Percentiles rank a stretch among this genome's conserved stretches.
Conservation (phyloP, 257 asterid genomes). For the Eustoma russellianum region DNA sequence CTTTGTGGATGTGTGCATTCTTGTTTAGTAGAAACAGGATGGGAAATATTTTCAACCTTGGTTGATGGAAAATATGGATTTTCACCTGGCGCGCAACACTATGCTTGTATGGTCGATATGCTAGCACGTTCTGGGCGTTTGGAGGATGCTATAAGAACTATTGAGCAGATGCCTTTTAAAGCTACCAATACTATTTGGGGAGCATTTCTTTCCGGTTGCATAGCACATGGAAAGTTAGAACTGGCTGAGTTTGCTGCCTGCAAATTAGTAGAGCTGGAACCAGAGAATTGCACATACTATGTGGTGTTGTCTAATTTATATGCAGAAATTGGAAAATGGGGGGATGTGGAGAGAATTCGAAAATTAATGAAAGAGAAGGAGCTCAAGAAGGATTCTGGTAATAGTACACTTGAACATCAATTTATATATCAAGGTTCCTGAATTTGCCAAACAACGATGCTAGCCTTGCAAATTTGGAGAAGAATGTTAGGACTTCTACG, state of each 20-base stretch:
- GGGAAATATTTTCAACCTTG: conserved; percentile 40
- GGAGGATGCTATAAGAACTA: conserved; percentile 40
- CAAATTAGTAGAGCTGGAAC: conserved; percentile 62
- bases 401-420: conserved; percentile 30
- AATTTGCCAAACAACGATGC: neutral
- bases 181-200: conserved; percentile 61
- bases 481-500: no score
- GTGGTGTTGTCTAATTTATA: conserved; percentile 47
- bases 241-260: conserved; percentile 54
- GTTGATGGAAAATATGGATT: conserved; percentile 35
- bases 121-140: conserved; percentile 36
- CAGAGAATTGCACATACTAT: conserved; percentile 34
- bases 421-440: conserved; percentile 2
- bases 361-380: conserved; percentile 40
- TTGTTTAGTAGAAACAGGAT: conserved; percentile 33
- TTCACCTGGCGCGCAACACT: conserved; percentile 50
- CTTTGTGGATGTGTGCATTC: conserved; percentile 62
- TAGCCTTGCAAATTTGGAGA: conserved; percentile 8
- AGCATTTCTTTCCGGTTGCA: conserved; percentile 46
- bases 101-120: conserved; percentile 57
- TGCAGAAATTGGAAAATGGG: conserved; percentile 57
- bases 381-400: conserved; percentile 44
- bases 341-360: conserved; percentile 38
- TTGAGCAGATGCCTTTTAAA: conserved; percentile 43
- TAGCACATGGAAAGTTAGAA: conserved; percentile 36